A percentile compares a stretch with the other conserved stretches of the same genome.
phyloP scores from a whole-genome alignment of 1,139 yeast genomes.

The Protomyces arabidopsidicola region DNA sequence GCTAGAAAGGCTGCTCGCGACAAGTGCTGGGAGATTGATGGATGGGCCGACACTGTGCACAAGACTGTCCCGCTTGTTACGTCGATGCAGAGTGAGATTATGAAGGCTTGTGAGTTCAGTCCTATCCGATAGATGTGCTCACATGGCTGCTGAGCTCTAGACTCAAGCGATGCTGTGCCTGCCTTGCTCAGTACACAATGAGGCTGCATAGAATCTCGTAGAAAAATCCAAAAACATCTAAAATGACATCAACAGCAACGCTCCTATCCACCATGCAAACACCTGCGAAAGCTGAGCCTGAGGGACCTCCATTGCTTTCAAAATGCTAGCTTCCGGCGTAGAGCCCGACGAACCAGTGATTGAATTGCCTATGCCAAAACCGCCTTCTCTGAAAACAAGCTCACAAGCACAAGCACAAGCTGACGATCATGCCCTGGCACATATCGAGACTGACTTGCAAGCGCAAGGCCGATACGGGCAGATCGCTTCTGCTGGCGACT shows the following conservation, averaged over 20 bases:
- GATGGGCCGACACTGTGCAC: conserved; percentile 46
- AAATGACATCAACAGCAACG: neutral
- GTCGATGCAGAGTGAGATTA: conserved; percentile 42
- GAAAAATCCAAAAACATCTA: neutral
- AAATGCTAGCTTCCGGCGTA: neutral
- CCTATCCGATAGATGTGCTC: conserved; percentile 34
- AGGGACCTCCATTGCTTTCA: neutral
- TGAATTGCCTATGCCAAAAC: neutral
- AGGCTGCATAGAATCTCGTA: neutral
- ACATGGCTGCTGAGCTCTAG: too few species aligned
- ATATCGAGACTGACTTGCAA: neutral
- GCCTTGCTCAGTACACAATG: neutral
- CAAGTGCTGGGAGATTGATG: conserved; percentile 46
- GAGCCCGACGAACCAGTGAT: neutral
- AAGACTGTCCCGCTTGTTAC: conserved; percentile 45
- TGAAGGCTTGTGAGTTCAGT: conserved; percentile 44
- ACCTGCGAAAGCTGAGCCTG: too few species aligned
- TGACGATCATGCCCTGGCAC: neutral
- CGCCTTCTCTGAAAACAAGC: neutral
- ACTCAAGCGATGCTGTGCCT: neutral
- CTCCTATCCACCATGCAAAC: too few species aligned
- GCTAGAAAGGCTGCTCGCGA: conserved; percentile 44
- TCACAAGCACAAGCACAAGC: neutral
- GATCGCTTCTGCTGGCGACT: neutral
- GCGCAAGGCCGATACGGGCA: neutral